phyloP scores from a whole-genome alignment of 164 flowering plant genomes.

The Warburgia ugandensis region DNA sequence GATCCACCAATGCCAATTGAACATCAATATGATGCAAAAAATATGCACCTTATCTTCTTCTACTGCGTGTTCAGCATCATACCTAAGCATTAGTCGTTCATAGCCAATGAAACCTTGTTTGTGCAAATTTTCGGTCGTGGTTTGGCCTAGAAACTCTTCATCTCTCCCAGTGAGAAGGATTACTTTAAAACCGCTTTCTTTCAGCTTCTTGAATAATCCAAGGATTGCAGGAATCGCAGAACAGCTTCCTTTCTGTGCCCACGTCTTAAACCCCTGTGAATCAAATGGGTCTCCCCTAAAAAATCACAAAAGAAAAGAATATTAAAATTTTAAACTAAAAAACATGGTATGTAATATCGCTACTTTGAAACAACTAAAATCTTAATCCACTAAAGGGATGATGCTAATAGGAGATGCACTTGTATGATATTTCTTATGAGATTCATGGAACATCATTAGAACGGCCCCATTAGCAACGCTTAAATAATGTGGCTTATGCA shows the following conservation, averaged over 20 bases:
- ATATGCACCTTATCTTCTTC: too few species aligned
- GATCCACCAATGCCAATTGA: too few species aligned
- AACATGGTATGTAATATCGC: too few species aligned
- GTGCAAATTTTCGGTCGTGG: conserved; percentile 43
- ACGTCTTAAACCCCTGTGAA: conserved; percentile 42
- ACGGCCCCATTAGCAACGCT: too few species aligned
- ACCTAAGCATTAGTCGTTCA: conserved; percentile 71
- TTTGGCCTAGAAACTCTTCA: conserved; percentile 41
- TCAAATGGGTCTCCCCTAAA: conserved; percentile 64
- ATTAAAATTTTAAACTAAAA: neutral
- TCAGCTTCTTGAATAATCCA: conserved; percentile 36
- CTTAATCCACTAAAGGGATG: too few species aligned
- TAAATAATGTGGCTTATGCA: too few species aligned
- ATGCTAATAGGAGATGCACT: too few species aligned
- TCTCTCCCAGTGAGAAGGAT: conserved; percentile 70
- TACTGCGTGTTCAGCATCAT: too few species aligned
- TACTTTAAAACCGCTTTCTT: conserved; percentile 48
- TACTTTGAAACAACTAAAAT: too few species aligned
- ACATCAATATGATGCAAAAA: too few species aligned
- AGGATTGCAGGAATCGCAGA: conserved; percentile 46
- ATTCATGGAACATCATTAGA: too few species aligned
- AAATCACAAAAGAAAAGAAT: neutral
- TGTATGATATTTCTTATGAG: too few species aligned
- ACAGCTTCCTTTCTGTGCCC: conserved; percentile 56
- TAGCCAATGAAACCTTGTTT: conserved; percentile 64